Conservation (phyloP, 306 rosid genomes). For the Casuarina cunninghamiana region DNA sequence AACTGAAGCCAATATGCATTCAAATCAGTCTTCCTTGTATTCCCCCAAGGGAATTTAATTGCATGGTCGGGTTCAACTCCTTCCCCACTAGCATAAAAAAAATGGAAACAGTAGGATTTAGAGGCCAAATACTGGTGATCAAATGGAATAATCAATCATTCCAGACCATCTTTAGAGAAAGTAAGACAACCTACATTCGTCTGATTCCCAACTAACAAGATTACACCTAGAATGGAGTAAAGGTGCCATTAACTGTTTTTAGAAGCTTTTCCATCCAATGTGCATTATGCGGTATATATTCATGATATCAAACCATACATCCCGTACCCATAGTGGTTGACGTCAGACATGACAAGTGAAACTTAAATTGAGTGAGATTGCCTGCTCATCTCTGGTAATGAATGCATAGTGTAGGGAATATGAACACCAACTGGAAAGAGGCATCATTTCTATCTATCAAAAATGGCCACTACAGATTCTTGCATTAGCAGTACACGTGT, state of each 20-base stretch:
- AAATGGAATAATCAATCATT: constrained; percentile 1
- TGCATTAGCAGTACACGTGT: neutral
- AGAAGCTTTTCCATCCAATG: neutral
- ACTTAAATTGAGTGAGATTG: neutral
- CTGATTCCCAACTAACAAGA: neutral
- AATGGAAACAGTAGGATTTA: neutral
- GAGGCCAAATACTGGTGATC: neutral
- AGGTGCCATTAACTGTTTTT: neutral
- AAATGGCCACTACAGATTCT: too few species aligned
- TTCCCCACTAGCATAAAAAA: neutral
- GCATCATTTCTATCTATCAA: too few species aligned
- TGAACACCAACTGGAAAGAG: too few species aligned
- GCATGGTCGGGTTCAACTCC: neutral
- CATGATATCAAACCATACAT: neutral
- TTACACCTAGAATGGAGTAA: neutral
- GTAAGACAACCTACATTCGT: neutral
- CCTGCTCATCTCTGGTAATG: too few species aligned
- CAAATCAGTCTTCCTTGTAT: neutral
- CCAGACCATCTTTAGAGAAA: neutral
- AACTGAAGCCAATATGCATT: neutral
- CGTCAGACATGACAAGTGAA: neutral
- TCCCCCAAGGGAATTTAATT: neutral
- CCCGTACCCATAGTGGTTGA: neutral
- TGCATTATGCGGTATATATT: neutral
- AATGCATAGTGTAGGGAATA: too few species aligned